Evolutionary conservation across 73 alveolate genomes (phyloP), one percentile per base, ranked within the genome.

Genomic region (Paramecium biaurelia): DNA sequence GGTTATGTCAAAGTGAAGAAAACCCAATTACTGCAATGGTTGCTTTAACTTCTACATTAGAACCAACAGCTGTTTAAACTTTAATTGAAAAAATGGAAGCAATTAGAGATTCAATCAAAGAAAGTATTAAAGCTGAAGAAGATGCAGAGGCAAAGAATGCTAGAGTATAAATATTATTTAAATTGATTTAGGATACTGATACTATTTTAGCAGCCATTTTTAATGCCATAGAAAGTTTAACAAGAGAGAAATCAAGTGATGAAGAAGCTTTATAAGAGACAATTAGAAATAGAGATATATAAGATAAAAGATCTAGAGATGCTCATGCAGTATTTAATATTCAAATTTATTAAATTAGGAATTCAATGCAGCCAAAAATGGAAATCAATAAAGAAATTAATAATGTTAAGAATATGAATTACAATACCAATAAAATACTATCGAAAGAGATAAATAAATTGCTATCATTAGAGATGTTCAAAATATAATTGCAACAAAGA

Each of bases 1-100:
- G 8, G 12, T 21, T 0, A 57, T 20, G 74, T 20, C 1, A 9
- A 57, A 57, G 74, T 21, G 74, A 57, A 24, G 74, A 57, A 57
- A 57, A 57, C 74, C 74, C 74, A 57, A 57, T 57, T 57, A 57
- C 74, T 9, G 74, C 74, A 7, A 57, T 57, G 74, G 74, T 57
- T 20, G 74, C 74, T 10, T 57, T 57, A 24, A 57, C 74, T 5
- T 57, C 74, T 0, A 24, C 74, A 6, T 24, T 57, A 15, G 74
- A 57, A 57, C 74, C 74, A 57, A 24, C 30, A 7, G 74, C 74
- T 57, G 74, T 57, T 0, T 14, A 57, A 32, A 57, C 74, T 57
- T 24, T 57, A 6, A 57, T 57, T 57, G 74, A 57, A 24, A 57
- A 57, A 24, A 57, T 57, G 74, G 74, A 57, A 57, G 74, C 74